Evolutionary conservation across 371 early-diverging fungal genomes (phyloP).

Genomic region (Blakeslea trispora): DNA sequence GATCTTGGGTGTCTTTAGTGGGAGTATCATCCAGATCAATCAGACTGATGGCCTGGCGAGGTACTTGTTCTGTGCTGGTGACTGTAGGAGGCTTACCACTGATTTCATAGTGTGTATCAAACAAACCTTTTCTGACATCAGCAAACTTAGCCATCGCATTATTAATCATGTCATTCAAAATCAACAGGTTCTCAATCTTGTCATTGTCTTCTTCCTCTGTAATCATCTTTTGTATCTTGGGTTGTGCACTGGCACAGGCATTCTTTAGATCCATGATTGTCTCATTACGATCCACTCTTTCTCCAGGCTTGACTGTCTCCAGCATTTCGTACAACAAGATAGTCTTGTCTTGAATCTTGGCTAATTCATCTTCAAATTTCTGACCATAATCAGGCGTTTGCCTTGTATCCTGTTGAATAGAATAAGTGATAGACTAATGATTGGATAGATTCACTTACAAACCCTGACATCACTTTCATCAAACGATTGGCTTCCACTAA

Average conservation of each 20-base stretch:
- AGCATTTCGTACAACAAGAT: constrained; percentile 80
- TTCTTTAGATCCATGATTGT: constrained; percentile 58
- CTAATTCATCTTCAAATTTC: constrained; percentile 82
- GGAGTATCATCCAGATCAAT: constrained; percentile 67
- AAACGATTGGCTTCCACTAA: constrained; percentile 93
- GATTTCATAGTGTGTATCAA: constrained; percentile 49
- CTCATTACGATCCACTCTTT: constrained; percentile 61
- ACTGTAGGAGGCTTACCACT: constrained; percentile 41
- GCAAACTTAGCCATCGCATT: constrained; percentile 74
- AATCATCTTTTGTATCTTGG: constrained; percentile 79
- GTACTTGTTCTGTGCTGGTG: constrained; percentile 18
- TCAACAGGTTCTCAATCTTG: constrained; percentile 62
- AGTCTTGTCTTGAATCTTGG: constrained; percentile 77
- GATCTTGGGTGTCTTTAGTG: constrained; percentile 34
- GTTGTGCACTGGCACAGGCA: constrained; percentile 64
- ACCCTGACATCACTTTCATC: constrained; percentile 97
- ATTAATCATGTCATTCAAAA: constrained; percentile 86
- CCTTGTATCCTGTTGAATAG: constrained; percentile 65
- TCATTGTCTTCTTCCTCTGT: constrained; percentile 41
- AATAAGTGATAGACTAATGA: background rate
- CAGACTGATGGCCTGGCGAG: constrained; percentile 52
- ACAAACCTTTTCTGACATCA: constrained; percentile 66
- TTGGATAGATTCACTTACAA: constrained; percentile 55
- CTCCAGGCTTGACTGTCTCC: constrained; percentile 65
- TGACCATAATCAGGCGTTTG: constrained; percentile 83